Conservation (phyloP, 805 yeast species). For the Candida koratica region DNA sequence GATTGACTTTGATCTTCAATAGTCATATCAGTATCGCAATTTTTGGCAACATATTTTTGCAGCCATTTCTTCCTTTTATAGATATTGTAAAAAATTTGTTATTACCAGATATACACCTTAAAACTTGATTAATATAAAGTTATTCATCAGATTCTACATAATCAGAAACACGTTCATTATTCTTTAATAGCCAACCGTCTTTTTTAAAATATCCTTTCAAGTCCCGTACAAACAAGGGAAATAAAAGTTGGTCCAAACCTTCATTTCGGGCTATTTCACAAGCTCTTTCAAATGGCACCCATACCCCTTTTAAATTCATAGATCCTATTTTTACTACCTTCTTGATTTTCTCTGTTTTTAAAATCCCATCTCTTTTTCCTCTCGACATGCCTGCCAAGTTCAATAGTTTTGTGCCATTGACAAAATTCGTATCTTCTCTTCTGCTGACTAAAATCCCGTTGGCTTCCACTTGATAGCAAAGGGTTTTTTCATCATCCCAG, state of each 20-base stretch:
- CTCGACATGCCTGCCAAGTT: constrained; percentile 39
- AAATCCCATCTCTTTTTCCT: constrained; percentile 39
- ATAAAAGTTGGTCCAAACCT: constrained; percentile 30
- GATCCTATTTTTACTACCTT: constrained; percentile 33
- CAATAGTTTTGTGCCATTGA: constrained; percentile 38
- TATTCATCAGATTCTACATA: constrained; percentile 3
- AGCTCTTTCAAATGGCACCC: constrained; percentile 41
- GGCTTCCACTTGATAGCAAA: constrained; percentile 37
- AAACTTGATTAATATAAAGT: no score
- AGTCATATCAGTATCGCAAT: background rate
- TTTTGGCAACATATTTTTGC: constrained; percentile 1
- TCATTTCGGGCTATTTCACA: constrained; percentile 39
- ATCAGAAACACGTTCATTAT: constrained; percentile 1
- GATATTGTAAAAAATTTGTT: no score
- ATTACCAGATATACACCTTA: no score
- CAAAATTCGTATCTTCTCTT: constrained; percentile 31
- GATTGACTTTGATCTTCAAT: constrained; percentile 4
- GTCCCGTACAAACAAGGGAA: constrained; percentile 33
- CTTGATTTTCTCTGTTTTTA: constrained; percentile 31
- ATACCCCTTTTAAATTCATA: constrained; percentile 40
- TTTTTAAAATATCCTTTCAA: constrained; percentile 24
- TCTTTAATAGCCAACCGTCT: constrained; percentile 19
- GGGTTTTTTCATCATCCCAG: constrained; percentile 37
- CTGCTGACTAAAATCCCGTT: constrained; percentile 32
- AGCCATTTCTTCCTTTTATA: background rate